A percentile compares a stretch with the other conserved stretches of the same genome.
phyloP scores from a whole-genome alignment of 768 basidiomycete genomes.

The Lyophyllum atratum region DNA sequence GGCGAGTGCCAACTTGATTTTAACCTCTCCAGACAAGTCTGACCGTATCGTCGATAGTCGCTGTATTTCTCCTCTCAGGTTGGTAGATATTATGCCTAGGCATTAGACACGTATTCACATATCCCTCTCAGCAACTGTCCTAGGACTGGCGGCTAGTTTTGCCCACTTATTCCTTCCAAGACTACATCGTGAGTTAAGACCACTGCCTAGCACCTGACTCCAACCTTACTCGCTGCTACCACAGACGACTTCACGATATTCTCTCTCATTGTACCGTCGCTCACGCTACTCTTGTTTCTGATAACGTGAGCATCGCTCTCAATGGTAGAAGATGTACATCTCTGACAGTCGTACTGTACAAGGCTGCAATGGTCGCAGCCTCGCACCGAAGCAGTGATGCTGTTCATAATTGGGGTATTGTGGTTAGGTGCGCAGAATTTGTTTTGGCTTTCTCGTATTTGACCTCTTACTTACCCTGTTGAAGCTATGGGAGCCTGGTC shows the following conservation, averaged over 20 bases:
- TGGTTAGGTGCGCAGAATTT: slow-evolving; percentile 64
- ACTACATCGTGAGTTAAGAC: slow-evolving; percentile 53
- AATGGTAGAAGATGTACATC: neutral
- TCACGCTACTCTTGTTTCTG: slow-evolving; percentile 65
- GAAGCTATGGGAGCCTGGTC: slow-evolving; percentile 79
- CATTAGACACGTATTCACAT: slow-evolving; percentile 2
- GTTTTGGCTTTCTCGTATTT: slow-evolving; percentile 4
- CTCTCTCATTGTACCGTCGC: slow-evolving; percentile 61
- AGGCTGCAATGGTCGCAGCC: slow-evolving; percentile 77
- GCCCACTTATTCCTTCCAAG: slow-evolving; percentile 67
- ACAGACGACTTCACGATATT: slow-evolving; percentile 74
- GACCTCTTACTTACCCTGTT: slow-evolving; percentile 4
- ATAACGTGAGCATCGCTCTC: slow-evolving; percentile 45
- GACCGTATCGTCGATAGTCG: slow-evolving; percentile 31
- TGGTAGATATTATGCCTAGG: slow-evolving; percentile 5
- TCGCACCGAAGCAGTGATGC: slow-evolving; percentile 52
- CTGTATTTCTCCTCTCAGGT: slow-evolving; percentile 48
- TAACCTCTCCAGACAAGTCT: slow-evolving; percentile 8
- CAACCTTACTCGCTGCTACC: neutral
- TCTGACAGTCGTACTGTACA: slow-evolving; percentile 7
- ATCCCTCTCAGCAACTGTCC: slow-evolving; percentile 45
- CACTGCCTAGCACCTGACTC: slow-evolving; percentile 2
- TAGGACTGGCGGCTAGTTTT: slow-evolving; percentile 71
- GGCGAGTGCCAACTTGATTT: slow-evolving; percentile 31
- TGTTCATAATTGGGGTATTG: slow-evolving; percentile 58